Conservation (phyloP, 805 yeast genomes). For the Candida suzukii region DNA sequence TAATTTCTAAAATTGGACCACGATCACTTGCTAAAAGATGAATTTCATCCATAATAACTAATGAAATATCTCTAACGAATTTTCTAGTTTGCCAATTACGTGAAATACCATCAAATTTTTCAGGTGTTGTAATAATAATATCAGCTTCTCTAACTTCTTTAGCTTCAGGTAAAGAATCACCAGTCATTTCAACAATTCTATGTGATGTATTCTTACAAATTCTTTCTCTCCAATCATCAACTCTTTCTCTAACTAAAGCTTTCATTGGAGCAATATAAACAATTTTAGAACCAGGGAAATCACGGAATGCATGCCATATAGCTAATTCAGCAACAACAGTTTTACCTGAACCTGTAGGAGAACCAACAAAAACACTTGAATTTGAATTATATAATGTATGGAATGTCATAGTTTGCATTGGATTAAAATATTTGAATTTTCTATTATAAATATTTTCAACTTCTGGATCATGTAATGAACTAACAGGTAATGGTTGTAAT, state of each 20-base stretch:
- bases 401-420: conserved; percentile 97
- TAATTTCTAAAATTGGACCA: conserved; percentile 83
- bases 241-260: conserved; percentile 77
- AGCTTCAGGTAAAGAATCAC: conserved; percentile 74
- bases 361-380: conserved; percentile 83
- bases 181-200: conserved; percentile 70
- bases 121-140: conserved; percentile 77
- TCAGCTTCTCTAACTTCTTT: conserved; percentile 60
- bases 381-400: conserved; percentile 78
- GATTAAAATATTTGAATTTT: conserved; percentile 83
- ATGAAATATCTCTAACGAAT: conserved; percentile 66
- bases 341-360: conserved; percentile 98
- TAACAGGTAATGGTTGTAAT: conserved; percentile 78
- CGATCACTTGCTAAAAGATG: conserved; percentile 80
- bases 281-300: conserved; percentile 71
- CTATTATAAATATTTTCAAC: conserved; percentile 61
- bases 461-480: conserved; percentile 65
- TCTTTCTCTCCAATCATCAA: conserved; percentile 67
- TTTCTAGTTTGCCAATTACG: conserved; percentile 79
- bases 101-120: conserved; percentile 81
- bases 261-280: conserved; percentile 90
- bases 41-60: conserved; percentile 81
- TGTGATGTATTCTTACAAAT: conserved; percentile 39
- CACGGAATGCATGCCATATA: conserved; percentile 90
- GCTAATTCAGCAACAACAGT: conserved; percentile 96